Conservation (phyloP, 1,284 basidiomycete genomes). For the Sporisorium iseilematis-ciliati region DNA sequence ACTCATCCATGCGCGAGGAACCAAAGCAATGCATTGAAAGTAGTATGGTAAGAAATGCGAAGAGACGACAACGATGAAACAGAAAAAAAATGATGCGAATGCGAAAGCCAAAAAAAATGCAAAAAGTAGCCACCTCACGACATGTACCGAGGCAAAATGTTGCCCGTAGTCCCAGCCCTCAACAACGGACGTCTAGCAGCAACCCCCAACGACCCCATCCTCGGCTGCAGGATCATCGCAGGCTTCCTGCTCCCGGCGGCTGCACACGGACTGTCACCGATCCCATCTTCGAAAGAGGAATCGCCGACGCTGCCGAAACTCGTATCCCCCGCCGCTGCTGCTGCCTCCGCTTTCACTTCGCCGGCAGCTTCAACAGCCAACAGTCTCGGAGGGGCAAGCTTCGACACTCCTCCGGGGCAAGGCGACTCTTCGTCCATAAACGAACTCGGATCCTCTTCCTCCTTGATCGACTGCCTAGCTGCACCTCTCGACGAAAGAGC, state of each 20-base stretch:
- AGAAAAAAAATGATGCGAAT: conserved; percentile 3
- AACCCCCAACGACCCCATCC: conserved; percentile 26
- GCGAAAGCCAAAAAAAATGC: not conserved
- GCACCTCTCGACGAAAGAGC: not conserved
- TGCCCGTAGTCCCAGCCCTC: conserved; percentile 43
- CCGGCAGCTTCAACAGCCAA: not conserved
- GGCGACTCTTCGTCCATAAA: conserved; percentile 45
- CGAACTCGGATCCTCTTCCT: conserved; percentile 39
- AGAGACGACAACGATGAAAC: not conserved
- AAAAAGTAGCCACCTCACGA: not conserved
- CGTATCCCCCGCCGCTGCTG: conserved; percentile 41
- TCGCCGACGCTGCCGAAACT: conserved; percentile 64
- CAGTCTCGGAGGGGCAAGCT: not conserved
- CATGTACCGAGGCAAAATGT: conserved; percentile 33
- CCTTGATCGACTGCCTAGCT: conserved; percentile 35
- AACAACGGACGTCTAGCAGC: conserved; percentile 35
- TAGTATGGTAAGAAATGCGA: not conserved
- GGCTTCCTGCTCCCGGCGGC: conserved; percentile 39
- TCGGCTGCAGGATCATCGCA: conserved; percentile 31
- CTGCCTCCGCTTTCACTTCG: not conserved
- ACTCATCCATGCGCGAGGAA: not conserved
- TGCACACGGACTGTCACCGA: conserved; percentile 61
- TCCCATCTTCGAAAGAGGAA: conserved; percentile 61
- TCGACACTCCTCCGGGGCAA: conserved; percentile 18
- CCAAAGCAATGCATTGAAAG: not conserved